These are phyloP conservation scores for Blastobotrys chiropterorum DNA, from an alignment of 805 yeast genomes.

Conservation along the genomic window DNA sequence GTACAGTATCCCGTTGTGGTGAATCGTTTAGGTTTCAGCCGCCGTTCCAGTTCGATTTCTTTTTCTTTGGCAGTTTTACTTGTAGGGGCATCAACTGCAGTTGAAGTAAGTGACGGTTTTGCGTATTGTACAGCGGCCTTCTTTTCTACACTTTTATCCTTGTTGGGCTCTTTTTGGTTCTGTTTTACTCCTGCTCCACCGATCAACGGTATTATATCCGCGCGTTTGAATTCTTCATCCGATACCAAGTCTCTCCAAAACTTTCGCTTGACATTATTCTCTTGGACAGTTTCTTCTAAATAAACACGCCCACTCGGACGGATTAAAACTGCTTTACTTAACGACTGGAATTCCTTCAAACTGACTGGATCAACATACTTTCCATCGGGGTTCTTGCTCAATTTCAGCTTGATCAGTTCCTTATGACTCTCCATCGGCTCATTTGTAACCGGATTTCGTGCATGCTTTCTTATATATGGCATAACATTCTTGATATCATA, in stretches of 20 bases:
- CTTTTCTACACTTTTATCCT: neutral
- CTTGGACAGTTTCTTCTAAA: conserved; percentile 25
- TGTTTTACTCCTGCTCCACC: conserved; percentile 18
- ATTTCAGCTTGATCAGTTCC: conserved; percentile 23
- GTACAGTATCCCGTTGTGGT: conserved; percentile 24
- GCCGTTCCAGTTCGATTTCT: conserved; percentile 22
- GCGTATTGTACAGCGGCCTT: neutral
- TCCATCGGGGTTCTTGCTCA: conserved; percentile 23
- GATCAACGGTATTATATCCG: conserved; percentile 22
- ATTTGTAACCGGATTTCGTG: conserved; percentile 28
- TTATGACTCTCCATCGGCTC: conserved; percentile 16
- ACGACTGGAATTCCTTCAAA: conserved; percentile 25
- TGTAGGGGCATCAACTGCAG: conserved; percentile 26
- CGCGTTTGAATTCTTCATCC: conserved; percentile 25
- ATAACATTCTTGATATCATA: conserved; percentile 28
- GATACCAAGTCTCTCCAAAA: conserved; percentile 28
- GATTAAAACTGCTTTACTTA: conserved; percentile 26
- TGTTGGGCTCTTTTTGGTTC: neutral
- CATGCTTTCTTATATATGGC: conserved; percentile 24
- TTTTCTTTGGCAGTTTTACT: conserved; percentile 15
- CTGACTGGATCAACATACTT: conserved; percentile 31
- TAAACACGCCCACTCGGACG: conserved; percentile 29
- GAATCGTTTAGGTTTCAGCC: conserved; percentile 25
- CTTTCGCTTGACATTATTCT: conserved; percentile 25
- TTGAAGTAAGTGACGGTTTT: conserved; percentile 23